Conservation (phyloP, 805 yeast species). For the Jamesozyma piceae region DNA sequence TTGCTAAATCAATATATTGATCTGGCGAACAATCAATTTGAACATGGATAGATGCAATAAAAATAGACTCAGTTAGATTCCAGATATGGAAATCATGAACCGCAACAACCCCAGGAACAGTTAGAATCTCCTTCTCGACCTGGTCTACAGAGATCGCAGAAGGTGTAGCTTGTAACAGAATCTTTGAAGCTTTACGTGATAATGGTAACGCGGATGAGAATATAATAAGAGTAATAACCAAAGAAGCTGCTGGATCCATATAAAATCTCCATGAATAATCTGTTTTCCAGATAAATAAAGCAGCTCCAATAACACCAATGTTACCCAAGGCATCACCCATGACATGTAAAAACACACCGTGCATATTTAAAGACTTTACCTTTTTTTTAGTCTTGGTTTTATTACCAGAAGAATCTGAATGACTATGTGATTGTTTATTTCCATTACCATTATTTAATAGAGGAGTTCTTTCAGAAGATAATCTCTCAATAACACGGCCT, state of each 20-base stretch:
- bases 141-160: constrained; percentile 66
- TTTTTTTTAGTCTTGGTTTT: neutral
- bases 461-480: constrained; percentile 31
- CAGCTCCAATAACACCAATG: constrained; percentile 83
- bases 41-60: constrained; percentile 84
- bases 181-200: constrained; percentile 76
- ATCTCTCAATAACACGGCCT: constrained; percentile 19
- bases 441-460: constrained; percentile 14
- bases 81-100: constrained; percentile 95
- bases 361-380: constrained; percentile 79
- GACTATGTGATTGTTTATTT: neutral
- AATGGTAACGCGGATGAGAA: constrained; percentile 87
- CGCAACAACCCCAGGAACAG: constrained; percentile 65
- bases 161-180: constrained; percentile 88
- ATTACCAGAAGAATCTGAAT: neutral
- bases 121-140: constrained; percentile 57
- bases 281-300: constrained; percentile 88
- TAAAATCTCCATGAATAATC: constrained; percentile 80
- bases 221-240: constrained; percentile 78
- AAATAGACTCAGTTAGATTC: constrained; percentile 82
- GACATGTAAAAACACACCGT: constrained; percentile 91
- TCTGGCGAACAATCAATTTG: constrained; percentile 62
- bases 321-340: constrained; percentile 94
- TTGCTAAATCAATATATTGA: constrained; percentile 58
- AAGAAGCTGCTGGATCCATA: constrained; percentile 77